These are phyloP conservation scores for Telopea speciosissima DNA, from an alignment of 177 flowering plant species.

Conservation along the genomic window DNA sequence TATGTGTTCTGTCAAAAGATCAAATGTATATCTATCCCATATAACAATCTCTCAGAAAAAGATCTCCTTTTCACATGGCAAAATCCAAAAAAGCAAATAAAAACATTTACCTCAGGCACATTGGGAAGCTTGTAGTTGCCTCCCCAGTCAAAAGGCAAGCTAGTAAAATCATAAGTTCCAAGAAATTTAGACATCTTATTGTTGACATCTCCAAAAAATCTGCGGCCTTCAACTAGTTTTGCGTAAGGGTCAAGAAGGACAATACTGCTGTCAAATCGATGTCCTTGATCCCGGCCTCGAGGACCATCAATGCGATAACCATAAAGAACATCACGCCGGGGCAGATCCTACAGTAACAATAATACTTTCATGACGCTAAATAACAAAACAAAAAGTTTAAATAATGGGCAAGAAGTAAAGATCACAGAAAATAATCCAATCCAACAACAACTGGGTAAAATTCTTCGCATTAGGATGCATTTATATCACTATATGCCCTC, in stretches of 20 bases:
- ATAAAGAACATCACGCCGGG: slow-evolving; percentile 66
- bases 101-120: slow-evolving; percentile 69
- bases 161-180: slow-evolving; percentile 81
- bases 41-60: neutral
- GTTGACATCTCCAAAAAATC: slow-evolving; percentile 64
- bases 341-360: slow-evolving; percentile 50
- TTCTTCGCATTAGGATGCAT: neutral
- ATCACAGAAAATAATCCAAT: neutral
- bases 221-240: slow-evolving; percentile 81
- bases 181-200: slow-evolving; percentile 51
- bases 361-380: neutral
- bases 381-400: neutral
- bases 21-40: neutral
- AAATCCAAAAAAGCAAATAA: slow-evolving; percentile 1
- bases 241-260: slow-evolving; percentile 92
- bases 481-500: neutral
- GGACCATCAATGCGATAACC: slow-evolving; percentile 94
- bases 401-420: neutral
- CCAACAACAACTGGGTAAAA: neutral
- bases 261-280: slow-evolving; percentile 70
- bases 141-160: slow-evolving; percentile 88
- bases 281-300: slow-evolving; percentile 72
- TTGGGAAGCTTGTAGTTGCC: slow-evolving; percentile 65
- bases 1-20: neutral
- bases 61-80: neutral